Conservation (phyloP, 805 yeast genomes). For the Pichia phayaonensis region DNA sequence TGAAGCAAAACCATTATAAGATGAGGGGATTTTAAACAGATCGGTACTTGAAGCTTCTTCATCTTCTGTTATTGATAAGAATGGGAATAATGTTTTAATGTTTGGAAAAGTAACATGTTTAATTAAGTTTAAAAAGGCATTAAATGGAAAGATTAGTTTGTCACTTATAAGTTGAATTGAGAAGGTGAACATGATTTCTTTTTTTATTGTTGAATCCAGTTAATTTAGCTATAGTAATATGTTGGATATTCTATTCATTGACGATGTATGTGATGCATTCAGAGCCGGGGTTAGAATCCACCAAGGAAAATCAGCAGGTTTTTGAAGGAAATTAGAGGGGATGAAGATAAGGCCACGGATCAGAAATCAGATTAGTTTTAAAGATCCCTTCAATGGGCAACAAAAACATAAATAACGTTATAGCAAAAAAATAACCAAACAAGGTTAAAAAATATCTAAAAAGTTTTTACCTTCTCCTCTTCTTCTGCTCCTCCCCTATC, state of each 20-base stretch:
- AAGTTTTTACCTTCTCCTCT: no score
- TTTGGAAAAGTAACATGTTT: neutral
- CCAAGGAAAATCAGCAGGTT: neutral
- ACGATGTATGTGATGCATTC: neutral
- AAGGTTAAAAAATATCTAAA: no score
- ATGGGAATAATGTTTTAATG: neutral
- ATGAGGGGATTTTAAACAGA: neutral
- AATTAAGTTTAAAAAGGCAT: neutral
- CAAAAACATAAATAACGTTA: no score
- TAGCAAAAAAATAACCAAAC: no score
- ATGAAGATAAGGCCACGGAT: no score
- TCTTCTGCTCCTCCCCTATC: no score
- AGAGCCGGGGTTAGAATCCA: neutral
- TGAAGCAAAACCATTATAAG: conserved; percentile 1
- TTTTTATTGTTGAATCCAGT: neutral
- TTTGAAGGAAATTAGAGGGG: no score
- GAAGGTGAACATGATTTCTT: neutral
- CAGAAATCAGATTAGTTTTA: no score
- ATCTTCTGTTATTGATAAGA: neutral
- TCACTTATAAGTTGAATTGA: neutral
- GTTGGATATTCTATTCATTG: neutral
- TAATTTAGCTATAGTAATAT: neutral
- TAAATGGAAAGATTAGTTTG: neutral
- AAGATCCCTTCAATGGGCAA: no score
- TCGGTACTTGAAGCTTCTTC: neutral